Base-by-base conservation (phyloP, 192 early-diverging fungal species). In the Backusella liffmaniae region DNA sequence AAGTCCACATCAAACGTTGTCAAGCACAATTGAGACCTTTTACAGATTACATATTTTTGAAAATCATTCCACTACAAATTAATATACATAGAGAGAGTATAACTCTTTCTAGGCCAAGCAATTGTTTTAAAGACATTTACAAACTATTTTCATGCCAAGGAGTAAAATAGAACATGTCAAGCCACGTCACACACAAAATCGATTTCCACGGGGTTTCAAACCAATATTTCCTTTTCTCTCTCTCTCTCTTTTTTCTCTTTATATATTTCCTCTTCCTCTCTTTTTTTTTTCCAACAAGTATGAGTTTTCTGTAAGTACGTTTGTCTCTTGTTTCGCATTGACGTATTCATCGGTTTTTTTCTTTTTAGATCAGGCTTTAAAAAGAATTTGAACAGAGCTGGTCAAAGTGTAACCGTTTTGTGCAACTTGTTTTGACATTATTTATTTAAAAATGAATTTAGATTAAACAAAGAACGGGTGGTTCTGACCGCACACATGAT, bases 331-430 rank as follows among this genome's bases (percentile, higher is more conserved):
- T 49, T 6, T 49, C 5, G 6, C 42, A 49, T 49, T n/a, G n/a
- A 49, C 5, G 37, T 39, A 39, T 49, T 18, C 2, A 62, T 29
- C 12, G 56, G 23, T 4, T 29, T 59, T 53, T 21, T 23, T n/a
- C 13, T 21, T 12, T 62, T 62, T 67, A 93, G 94, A 89, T 86
- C 87, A 65, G 93, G 94, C 23, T 90, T 96, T 73, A 94, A 93
- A 77, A 96, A 96, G 84, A 93, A 90, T 71, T 87, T 96, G 66
- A 90, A 86, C 81, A 81, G 93, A 51, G 93, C 93, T 1, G 88
- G 91, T n/a, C 92, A 91, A 13, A 84, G 85, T 68, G 91, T 90
- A 80, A 77, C 68, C 68, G 21, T 56, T 62, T 29, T 62, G 56
- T 59, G 21, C 56, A n/a, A 59, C 56, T 29, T 59, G 23, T 59